These are phyloP conservation scores for Plasmopara viticola DNA, from an alignment of 352 stramenopile species.

Conservation along the genomic window DNA sequence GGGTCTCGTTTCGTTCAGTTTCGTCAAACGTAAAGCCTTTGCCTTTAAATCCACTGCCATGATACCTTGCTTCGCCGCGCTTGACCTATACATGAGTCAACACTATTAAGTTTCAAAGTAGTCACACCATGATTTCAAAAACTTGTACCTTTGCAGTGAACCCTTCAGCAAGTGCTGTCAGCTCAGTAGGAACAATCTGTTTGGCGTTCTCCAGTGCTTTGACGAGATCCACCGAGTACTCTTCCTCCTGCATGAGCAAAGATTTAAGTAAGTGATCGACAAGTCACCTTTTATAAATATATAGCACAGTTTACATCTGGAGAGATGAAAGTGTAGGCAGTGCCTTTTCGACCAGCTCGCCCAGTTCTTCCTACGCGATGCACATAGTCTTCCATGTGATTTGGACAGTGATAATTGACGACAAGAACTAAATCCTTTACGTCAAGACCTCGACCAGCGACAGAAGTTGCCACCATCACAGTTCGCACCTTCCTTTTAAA, in stretches of 20 bases:
- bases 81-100: constrained; percentile 53
- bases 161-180: constrained; percentile 87
- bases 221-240: constrained; percentile 96
- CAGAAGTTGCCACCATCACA: constrained; percentile 92
- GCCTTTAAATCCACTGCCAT: constrained; percentile 95
- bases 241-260: constrained; percentile 81
- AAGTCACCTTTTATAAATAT: background rate
- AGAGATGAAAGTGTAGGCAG: constrained; percentile 99
- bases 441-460: constrained; percentile 97
- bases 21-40: constrained; percentile 99
- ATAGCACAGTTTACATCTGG: constrained; percentile 63
- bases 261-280: constrained; percentile 9
- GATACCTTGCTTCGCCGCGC: constrained; percentile 93
- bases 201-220: constrained; percentile 91
- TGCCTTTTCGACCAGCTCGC: constrained; percentile 92
- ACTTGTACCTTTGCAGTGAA: constrained; percentile 92
- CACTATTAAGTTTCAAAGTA: constrained; percentile 1
- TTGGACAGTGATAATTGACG: constrained; percentile 99
- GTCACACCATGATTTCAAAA: background rate
- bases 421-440: constrained; percentile 97
- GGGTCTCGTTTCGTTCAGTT: constrained; percentile 94
- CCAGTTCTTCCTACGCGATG: constrained; percentile 97
- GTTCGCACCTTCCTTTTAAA: constrained; percentile 96
- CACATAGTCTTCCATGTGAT: constrained; percentile 99
- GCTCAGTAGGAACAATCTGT: constrained; percentile 72